Evolutionary conservation across 78 protist genomes (phyloP), one percentile per base, ranked within the genome.

Genomic region (Dictyostelium purpureum): DNA sequence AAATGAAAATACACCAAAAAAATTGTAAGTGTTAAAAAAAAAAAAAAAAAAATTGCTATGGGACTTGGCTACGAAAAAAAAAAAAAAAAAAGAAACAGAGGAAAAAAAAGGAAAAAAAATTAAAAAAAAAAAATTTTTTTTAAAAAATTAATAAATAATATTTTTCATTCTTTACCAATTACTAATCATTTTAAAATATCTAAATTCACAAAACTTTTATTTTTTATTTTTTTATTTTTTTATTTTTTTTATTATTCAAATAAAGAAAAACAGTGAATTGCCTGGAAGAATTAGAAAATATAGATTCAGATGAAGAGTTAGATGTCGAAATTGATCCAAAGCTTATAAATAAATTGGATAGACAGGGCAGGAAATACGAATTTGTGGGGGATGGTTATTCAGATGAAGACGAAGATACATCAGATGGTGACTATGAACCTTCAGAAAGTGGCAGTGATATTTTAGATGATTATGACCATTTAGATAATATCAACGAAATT

Each of bases 371-470:
- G 51, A 43, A 74, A 19, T 74, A 74, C 33, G 38, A 74, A 37
- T 74, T 74, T 74, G 66, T 74, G n/a, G 40, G 80, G 0, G 80
- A 74, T 31, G 80, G 35, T 4, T 74, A 74, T 74, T 49, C 59
- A 0, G 80, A 74, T 74, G 80, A 74, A 31, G 38, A 19, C 5
- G 51, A 24, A 37, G 40, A 49, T n/a, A 37, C n/a, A 19, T 11
- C 18, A 14, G 80, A 73, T 26, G 71, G 31, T 31, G 56, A 45
- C 4, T 14, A 71, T 47, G 65, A 38, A 38, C 28, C 31, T 21
- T 16, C 7, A 47, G 52, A 61, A 7, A n/a, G 33, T 61, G 40
- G 40, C 0, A 47, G 52, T 2, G 69, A 59, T 14, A 4, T 19
- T 4, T 33, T 67, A 6, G 52, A 67, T 38, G 75, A 67, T 38